Percentiles rank a stretch among this genome's conserved stretches.
phyloP scores from a whole-genome alignment of 352 stramenopile species.

The Peronospora farinosa region DNA sequence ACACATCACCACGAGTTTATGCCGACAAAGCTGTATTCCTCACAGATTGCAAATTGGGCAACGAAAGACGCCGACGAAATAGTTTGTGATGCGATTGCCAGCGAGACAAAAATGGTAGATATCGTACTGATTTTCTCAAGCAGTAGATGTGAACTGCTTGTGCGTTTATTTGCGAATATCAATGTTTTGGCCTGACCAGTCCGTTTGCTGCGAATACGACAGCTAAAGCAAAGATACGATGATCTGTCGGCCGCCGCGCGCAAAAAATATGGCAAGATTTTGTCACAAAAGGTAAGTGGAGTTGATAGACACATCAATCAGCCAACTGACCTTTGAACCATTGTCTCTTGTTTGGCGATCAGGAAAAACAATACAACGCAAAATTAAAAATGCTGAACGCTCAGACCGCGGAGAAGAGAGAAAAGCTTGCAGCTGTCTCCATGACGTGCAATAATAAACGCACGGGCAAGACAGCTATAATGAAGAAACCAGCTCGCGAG shows the following conservation, averaged over 20 bases:
- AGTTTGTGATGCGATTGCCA: constrained; percentile 9
- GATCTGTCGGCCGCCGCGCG: constrained; percentile 7
- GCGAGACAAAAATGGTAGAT: constrained; percentile 12
- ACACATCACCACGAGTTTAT: not conserved
- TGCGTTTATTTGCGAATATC: not conserved
- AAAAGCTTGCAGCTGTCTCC: not conserved
- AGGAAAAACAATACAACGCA: constrained; percentile 23
- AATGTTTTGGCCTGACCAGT: constrained; percentile 1
- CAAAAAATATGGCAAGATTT: constrained; percentile 23
- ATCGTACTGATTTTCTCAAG: not conserved
- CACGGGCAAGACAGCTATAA: not conserved
- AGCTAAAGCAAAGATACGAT: constrained; percentile 26
- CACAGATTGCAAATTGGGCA: constrained; percentile 15
- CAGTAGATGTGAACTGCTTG: not conserved
- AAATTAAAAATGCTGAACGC: constrained; percentile 14
- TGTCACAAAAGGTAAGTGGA: constrained; percentile 22
- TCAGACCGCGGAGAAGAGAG: constrained; percentile 6
- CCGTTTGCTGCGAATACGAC: constrained; percentile 1
- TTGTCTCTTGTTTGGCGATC: not conserved
- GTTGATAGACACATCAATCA: constrained; percentile 17
- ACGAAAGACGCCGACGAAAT: constrained; percentile 9
- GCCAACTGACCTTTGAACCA: not conserved
- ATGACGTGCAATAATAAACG: not conserved
- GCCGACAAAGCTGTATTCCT: not conserved
- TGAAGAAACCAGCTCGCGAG: not conserved